Evolutionary conservation across 257 asterid genomes (phyloP).

Genomic region (Solanum boliviense): DNA sequence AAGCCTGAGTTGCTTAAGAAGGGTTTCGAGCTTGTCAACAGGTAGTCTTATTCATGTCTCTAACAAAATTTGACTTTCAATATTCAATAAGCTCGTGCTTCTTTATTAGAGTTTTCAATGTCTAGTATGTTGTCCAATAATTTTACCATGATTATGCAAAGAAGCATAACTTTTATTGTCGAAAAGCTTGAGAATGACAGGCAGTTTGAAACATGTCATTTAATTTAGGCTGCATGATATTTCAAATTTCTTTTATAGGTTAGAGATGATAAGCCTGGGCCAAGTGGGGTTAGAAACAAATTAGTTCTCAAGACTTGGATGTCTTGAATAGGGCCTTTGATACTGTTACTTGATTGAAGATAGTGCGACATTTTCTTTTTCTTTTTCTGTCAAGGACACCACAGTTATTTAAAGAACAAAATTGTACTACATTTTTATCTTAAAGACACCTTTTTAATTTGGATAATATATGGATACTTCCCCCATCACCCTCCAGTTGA

Average conservation of each 20-base stretch:
- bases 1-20: constrained; percentile 80
- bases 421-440: not conserved
- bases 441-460: not conserved
- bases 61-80: not conserved
- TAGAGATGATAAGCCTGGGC: not conserved
- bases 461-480: not conserved
- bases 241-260: too few species aligned
- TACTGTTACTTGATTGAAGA: not conserved
- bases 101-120: not conserved
- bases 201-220: not conserved
- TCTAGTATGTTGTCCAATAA: not conserved
- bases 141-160: not conserved
- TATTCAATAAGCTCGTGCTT: not conserved
- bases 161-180: not conserved
- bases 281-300: not conserved
- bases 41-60: constrained; percentile 26
- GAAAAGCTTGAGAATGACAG: not conserved
- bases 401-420: not conserved
- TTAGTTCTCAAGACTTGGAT: not conserved
- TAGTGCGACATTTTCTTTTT: not conserved
- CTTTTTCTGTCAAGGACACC: not conserved
- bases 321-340: not conserved
- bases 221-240: not conserved
- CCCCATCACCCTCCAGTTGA: not conserved
- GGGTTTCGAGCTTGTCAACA: constrained; percentile 80